Evolutionary conservation across 345 rosid genomes (phyloP).

Genomic region (Lagerstroemia speciosa): DNA sequence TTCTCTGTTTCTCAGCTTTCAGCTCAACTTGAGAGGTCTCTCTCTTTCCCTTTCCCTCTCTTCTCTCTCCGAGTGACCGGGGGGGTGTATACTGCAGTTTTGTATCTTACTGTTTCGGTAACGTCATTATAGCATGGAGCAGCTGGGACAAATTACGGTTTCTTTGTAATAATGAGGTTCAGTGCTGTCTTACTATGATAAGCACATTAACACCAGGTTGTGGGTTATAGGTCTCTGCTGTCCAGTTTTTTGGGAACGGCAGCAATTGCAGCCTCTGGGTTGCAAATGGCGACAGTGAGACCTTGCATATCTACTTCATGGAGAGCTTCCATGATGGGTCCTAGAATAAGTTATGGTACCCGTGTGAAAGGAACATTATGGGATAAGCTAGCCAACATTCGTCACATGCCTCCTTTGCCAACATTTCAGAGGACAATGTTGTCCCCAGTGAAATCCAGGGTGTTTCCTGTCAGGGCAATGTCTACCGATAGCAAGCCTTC

Average conservation of each 20-base stretch:
- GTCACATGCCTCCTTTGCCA: slow-evolving; percentile 38
- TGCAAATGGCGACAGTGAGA: slow-evolving; percentile 45
- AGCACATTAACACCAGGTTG: not conserved
- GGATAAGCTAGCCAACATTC: slow-evolving; percentile 37
- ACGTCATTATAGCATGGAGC: not conserved
- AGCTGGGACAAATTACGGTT: not conserved
- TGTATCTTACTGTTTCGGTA: not conserved
- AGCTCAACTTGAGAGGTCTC: not conserved
- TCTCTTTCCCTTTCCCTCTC: not conserved
- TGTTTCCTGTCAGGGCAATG: slow-evolving; percentile 54
- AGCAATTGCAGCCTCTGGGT: slow-evolving; percentile 42
- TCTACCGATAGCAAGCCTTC: slow-evolving; percentile 39
- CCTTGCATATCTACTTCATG: slow-evolving; percentile 42
- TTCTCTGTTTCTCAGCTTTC: not conserved
- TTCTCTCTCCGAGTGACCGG: not conserved
- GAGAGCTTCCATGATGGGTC: slow-evolving; percentile 30
- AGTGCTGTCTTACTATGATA: not conserved
- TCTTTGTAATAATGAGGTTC: not conserved
- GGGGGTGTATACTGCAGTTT: not conserved
- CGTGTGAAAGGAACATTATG: slow-evolving; percentile 33
- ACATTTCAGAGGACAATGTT: slow-evolving; percentile 28
- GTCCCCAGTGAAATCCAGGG: slow-evolving; percentile 27
- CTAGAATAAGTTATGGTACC: slow-evolving; percentile 28
- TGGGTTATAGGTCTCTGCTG: not conserved
- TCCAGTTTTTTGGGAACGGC: slow-evolving; percentile 39